Conservation (phyloP, 257 asterid genomes). For the Galeopsis tetrahit region DNA sequence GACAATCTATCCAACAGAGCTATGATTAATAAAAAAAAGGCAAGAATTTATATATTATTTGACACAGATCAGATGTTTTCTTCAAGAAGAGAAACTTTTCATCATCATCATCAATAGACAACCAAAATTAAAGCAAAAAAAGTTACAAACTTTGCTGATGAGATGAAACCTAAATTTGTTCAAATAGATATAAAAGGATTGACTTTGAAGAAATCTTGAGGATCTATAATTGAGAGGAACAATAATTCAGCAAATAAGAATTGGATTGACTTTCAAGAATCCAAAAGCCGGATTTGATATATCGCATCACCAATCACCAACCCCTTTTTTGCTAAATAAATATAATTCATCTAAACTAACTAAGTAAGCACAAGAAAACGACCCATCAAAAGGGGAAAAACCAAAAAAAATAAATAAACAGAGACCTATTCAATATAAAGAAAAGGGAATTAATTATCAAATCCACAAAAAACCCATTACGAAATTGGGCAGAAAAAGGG, state of each 20-base stretch:
- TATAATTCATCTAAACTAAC: not conserved
- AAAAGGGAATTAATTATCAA: not conserved
- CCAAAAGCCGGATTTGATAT: slow-evolving; percentile 40
- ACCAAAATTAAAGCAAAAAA: slow-evolving; percentile 2
- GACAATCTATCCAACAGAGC: slow-evolving; percentile 16
- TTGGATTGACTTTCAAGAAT: slow-evolving; percentile 44
- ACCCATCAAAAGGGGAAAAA: slow-evolving; percentile 34
- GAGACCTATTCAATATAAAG: not conserved
- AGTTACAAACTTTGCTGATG: not conserved
- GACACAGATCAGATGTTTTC: slow-evolving; percentile 10
- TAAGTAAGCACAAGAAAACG: slow-evolving; percentile 44
- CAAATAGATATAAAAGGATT: not conserved
- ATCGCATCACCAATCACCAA: slow-evolving; percentile 45
- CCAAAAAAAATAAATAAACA: not conserved
- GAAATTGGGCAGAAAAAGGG: slow-evolving; percentile 6
- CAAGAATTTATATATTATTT: slow-evolving; percentile 1
- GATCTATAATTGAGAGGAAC: slow-evolving; percentile 11
- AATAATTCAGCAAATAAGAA: slow-evolving; percentile 26
- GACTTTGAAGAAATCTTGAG: slow-evolving; percentile 12
- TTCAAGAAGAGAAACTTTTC: slow-evolving; percentile 12
- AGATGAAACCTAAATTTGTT: not conserved
- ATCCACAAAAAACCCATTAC: slow-evolving; percentile 24
- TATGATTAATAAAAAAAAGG: not conserved
- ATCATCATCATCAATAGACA: slow-evolving; percentile 45
- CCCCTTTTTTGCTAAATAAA: slow-evolving; percentile 17